Evolutionary conservation across 441 rosid genomes (phyloP).

Genomic region (Erodium trifolium): DNA sequence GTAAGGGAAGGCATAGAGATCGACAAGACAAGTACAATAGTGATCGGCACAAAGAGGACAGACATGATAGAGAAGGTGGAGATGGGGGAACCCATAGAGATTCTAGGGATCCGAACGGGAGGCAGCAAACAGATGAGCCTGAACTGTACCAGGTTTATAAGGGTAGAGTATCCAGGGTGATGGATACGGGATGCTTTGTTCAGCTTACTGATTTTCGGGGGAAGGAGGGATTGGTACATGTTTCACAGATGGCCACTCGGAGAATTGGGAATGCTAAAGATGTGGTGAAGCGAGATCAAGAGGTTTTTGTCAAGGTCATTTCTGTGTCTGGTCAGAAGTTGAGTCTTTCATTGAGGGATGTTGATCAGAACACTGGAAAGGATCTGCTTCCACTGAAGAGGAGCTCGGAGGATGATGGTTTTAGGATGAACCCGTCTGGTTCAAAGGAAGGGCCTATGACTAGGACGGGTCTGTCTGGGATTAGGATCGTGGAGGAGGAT

Average conservation of each 20-base stretch:
- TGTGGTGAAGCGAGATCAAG: slow-evolving; percentile 62
- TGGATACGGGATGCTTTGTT: slow-evolving; percentile 73
- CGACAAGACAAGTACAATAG: slow-evolving; percentile 27
- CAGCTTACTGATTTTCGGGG: slow-evolving; percentile 58
- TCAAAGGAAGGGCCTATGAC: slow-evolving; percentile 42
- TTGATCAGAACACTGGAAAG: slow-evolving; percentile 68
- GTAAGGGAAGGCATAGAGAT: slow-evolving; percentile 27
- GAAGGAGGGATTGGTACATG: slow-evolving; percentile 74
- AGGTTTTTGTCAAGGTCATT: slow-evolving; percentile 65
- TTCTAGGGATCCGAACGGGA: slow-evolving; percentile 15
- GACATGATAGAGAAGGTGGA: slow-evolving; percentile 22
- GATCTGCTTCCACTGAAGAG: slow-evolving; percentile 68
- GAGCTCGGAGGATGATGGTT: slow-evolving; percentile 39
- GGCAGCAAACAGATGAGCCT: slow-evolving; percentile 34
- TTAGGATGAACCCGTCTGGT: slow-evolving; percentile 46
- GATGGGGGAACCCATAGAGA: slow-evolving; percentile 15
- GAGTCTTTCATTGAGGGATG: slow-evolving; percentile 73
- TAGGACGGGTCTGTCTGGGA: slow-evolving; percentile 64
- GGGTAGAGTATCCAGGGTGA: slow-evolving; percentile 69
- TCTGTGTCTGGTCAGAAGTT: slow-evolving; percentile 46
- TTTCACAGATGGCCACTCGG: slow-evolving; percentile 69
- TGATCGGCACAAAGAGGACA: slow-evolving; percentile 23
- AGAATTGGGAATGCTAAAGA: slow-evolving; percentile 55
- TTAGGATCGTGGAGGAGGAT: slow-evolving; percentile 52
- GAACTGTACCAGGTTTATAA: slow-evolving; percentile 65